Conservation (phyloP, 2,329 filamentous ascomycete genomes). For the Pseudopithomyces maydicus region DNA sequence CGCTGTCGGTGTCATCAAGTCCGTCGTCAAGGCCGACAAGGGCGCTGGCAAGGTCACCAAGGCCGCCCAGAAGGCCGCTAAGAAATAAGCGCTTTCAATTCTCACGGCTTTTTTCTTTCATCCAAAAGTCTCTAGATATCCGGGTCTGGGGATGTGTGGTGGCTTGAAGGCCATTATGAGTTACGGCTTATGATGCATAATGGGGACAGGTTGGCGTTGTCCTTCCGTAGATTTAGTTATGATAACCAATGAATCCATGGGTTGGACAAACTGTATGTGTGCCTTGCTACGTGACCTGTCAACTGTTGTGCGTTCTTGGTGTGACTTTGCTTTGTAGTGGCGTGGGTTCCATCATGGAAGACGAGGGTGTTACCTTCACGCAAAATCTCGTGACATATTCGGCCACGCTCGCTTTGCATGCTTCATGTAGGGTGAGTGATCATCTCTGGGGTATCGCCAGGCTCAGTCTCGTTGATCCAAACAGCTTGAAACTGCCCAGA, state of each 20-base stretch:
- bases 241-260: slow-evolving; percentile 47
- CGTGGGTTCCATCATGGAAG: too few relatives aligned
- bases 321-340: too few relatives aligned
- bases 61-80: slow-evolving; percentile 49
- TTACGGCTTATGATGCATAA: slow-evolving; percentile 45
- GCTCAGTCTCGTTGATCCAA: too few relatives aligned
- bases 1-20: slow-evolving; percentile 94
- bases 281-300: too few relatives aligned
- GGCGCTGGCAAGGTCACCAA: slow-evolving; percentile 58
- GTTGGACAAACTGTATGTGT: slow-evolving; percentile 17
- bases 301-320: too few relatives aligned
- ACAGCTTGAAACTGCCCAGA: too few relatives aligned
- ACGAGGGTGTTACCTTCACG: too few relatives aligned
- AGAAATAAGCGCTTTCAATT: slow-evolving; percentile 47
- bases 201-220: slow-evolving; percentile 42
- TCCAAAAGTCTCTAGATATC: slow-evolving; percentile 37
- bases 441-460: too few relatives aligned
- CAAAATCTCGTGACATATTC: too few relatives aligned
- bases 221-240: slow-evolving; percentile 48
- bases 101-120: slow-evolving; percentile 39
- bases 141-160: slow-evolving; percentile 45
- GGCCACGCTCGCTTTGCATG: too few relatives aligned
- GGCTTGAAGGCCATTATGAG: slow-evolving; percentile 44
- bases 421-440: too few relatives aligned
- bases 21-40: slow-evolving; percentile 54